Conservation (phyloP, 176 grass and related monocot genomes). For the Oryza punctata region DNA sequence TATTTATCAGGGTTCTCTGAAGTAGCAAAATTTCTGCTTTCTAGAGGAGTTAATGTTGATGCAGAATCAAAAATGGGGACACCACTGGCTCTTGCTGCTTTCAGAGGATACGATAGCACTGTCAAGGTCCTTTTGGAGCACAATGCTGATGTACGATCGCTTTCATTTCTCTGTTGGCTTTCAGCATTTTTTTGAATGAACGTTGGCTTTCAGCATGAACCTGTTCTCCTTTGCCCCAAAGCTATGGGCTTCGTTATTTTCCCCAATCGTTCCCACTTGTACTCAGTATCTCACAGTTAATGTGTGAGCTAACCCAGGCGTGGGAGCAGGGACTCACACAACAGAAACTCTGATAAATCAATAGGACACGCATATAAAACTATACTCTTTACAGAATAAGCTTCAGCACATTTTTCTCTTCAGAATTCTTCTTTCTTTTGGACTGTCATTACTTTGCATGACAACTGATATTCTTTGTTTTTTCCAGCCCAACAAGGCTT, state of each 20-base stretch:
- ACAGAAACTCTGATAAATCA: constrained; percentile 17
- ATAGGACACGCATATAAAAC: background rate
- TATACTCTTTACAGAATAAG: background rate
- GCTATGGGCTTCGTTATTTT: background rate
- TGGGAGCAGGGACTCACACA: background rate
- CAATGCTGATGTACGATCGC: too few species aligned
- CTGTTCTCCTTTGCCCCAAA: background rate
- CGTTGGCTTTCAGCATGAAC: too few species aligned
- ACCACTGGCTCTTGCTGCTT: constrained; percentile 41
- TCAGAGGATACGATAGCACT: constrained; percentile 15
- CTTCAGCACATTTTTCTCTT: background rate
- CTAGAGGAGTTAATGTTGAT: constrained; percentile 48
- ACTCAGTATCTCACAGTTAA: background rate
- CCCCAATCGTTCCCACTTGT: background rate
- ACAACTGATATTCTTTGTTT: background rate
- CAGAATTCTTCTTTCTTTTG: background rate
- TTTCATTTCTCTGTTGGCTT: too few species aligned
- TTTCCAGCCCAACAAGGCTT: background rate
- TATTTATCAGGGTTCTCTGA: constrained; percentile 39
- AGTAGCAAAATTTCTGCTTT: constrained; percentile 39
- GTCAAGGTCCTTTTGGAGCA: constrained; percentile 38
- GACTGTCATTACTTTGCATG: background rate
- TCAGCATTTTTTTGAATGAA: too few species aligned
- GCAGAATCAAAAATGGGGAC: constrained; percentile 9
- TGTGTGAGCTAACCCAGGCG: background rate